Evolutionary conservation across 1,284 basidiomycete species (phyloP), one percentile per base, ranked within the genome.

Genomic region (Malassezia cuniculi): DNA sequence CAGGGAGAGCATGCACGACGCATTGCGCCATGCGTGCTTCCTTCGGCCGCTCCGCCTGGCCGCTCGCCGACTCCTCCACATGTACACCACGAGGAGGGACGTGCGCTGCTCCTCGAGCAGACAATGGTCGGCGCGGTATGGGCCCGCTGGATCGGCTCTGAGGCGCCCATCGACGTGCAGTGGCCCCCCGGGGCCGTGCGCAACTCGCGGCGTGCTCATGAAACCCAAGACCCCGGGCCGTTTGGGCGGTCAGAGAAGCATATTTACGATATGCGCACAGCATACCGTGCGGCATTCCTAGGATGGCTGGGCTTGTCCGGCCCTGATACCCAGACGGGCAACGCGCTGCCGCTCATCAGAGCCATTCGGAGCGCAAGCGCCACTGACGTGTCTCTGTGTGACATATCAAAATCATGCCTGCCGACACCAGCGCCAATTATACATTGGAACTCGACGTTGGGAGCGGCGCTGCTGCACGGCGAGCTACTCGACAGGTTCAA

Each of bases 171-270:
- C n/a, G 18, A 15, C 2, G 34, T 36, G 7, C 34, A 15, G 11
- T 36, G 34, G 34, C 24, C 34, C 18, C 14, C 6, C 8, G 18
- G 20, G 7, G 20, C 34, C n/a, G 16, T 28, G 34, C 26, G 17
- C n/a, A 10, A 12, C 9, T 31, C n/a, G 7, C n/a, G 11, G 0
- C n/a, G 31, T 7, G 30, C 41, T 6, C 16, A 18, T 2, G n/a
- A 12, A 3, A 22, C 11, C 6, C 17, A 38, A 7, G 42, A 45
- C 18, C 9, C 26, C 3, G 42, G 42, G 11, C 42, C 42, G 6
- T 45, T 45, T 33, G 42, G 42, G 4, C 32, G 7, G 22, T 24
- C 22, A 6, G 7, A 24, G 22, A 24, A 6, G 22, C 22, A 24
- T 24, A 24, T 24, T 11, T 11, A 6, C 22, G 22, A 6, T 24